Conservation (phyloP, 805 yeast genomes). For the Wickerhamiella nectarea region DNA sequence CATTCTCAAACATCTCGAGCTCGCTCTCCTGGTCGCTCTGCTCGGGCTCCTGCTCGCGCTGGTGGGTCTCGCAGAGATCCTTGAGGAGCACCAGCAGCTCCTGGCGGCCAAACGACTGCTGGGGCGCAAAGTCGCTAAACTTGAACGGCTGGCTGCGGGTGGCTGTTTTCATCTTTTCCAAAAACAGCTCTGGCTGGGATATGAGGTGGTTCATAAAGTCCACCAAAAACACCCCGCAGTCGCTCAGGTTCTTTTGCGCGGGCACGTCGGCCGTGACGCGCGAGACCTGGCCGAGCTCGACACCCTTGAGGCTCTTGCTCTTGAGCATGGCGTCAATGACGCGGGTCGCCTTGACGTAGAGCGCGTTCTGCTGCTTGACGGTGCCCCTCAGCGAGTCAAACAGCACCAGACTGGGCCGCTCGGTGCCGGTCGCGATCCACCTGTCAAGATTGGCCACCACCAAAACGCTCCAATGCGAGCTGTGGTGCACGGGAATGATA, state of each 20-base stretch:
- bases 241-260: constrained; percentile 74
- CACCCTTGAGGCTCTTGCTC: constrained; percentile 23
- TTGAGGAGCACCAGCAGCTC: not conserved
- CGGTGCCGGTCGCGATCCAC: constrained; percentile 8
- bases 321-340: constrained; percentile 9
- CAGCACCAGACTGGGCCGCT: constrained; percentile 33
- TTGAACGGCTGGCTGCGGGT: not conserved
- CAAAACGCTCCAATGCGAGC: constrained; percentile 78
- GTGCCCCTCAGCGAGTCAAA: constrained; percentile 51
- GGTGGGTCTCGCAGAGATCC: not conserved
- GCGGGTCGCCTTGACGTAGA: constrained; percentile 12
- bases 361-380: constrained; percentile 9
- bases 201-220: constrained; percentile 53
- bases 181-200: constrained; percentile 35
- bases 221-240: constrained; percentile 88
- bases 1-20: not conserved
- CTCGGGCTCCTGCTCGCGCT: not conserved
- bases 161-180: not conserved
- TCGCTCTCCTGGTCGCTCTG: not conserved
- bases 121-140: not conserved
- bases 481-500: constrained; percentile 70
- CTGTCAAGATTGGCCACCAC: constrained; percentile 31
- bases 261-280: constrained; percentile 50
- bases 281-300: constrained; percentile 42
- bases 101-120: not conserved